These are phyloP conservation scores for Colletotrichum trifolii DNA, from an alignment of 2,329 filamentous ascomycete genomes.

Conservation along the genomic window DNA sequence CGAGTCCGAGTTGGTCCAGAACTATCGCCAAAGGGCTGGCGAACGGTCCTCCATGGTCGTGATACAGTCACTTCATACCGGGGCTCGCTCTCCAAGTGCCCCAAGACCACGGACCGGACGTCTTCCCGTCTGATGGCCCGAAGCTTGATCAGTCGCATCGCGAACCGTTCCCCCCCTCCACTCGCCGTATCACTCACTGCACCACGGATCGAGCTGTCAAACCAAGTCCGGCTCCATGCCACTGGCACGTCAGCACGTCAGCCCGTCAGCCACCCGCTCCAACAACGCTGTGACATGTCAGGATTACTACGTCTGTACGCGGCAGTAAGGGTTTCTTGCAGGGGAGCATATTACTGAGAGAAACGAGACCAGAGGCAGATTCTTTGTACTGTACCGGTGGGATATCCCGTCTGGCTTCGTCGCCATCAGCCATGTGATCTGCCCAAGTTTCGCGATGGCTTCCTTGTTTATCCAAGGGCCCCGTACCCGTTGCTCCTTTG, in stretches of 20 bases:
- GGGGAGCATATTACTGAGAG: not conserved
- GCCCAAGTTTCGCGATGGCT: too few relatives aligned
- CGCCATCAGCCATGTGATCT: too few relatives aligned
- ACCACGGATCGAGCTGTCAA: slow-evolving; percentile 9
- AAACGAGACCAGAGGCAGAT: not conserved
- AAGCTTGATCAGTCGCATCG: slow-evolving; percentile 14
- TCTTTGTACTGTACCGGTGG: too few relatives aligned
- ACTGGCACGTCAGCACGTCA: not conserved
- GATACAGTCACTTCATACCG: too few relatives aligned
- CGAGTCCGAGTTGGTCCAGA: too few relatives aligned
- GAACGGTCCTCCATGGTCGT: too few relatives aligned
- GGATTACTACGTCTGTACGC: not conserved
- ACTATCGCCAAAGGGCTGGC: too few relatives aligned
- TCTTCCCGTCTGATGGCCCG: slow-evolving; percentile 15
- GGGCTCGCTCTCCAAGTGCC: too few relatives aligned
- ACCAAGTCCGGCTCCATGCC: slow-evolving; percentile 12
- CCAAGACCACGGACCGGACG: slow-evolving; percentile 1
- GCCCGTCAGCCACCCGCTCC: slow-evolving; percentile 1
- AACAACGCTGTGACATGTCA: not conserved
- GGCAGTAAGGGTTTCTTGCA: slow-evolving; percentile 1
- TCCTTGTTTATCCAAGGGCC: too few relatives aligned
- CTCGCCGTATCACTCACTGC: slow-evolving; percentile 1
- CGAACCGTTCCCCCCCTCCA: slow-evolving; percentile 8
- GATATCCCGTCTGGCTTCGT: too few relatives aligned
- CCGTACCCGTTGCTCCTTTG: too few relatives aligned